phyloP scores from a whole-genome alignment of 768 basidiomycete species.

The Cystobasidiopsis lactophilus region DNA sequence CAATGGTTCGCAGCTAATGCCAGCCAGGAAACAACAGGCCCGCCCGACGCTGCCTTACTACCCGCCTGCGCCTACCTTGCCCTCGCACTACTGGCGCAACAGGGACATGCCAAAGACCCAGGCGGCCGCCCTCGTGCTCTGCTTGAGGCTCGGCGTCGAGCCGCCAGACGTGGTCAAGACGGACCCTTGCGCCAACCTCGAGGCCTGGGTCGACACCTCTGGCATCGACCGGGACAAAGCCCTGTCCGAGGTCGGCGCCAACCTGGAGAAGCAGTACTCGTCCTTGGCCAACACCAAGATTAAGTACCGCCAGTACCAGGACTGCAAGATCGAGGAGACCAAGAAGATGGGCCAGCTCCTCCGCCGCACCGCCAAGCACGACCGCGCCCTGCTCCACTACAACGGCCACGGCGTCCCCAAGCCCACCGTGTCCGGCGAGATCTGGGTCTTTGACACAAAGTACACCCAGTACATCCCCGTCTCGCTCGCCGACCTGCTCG shows the following conservation, averaged over 20 bases:
- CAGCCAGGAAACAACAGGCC: too few relatives aligned
- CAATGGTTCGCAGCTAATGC: too few relatives aligned
- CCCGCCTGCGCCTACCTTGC: not conserved
- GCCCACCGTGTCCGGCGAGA: slow-evolving; percentile 76
- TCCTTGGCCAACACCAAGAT: slow-evolving; percentile 65
- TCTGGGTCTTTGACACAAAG: slow-evolving; percentile 94
- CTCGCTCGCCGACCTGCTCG: slow-evolving; percentile 75
- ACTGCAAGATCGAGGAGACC: slow-evolving; percentile 84
- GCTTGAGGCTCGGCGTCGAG: slow-evolving; percentile 90
- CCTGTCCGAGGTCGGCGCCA: slow-evolving; percentile 74
- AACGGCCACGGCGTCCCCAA: slow-evolving; percentile 97
- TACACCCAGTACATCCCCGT: slow-evolving; percentile 99
- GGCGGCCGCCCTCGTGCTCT: slow-evolving; percentile 49
- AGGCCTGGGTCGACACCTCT: slow-evolving; percentile 91
- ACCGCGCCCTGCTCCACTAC: slow-evolving; percentile 87
- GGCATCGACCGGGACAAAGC: slow-evolving; percentile 71
- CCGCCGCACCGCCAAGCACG: slow-evolving; percentile 73
- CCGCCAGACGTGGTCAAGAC: slow-evolving; percentile 97
- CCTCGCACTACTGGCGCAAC: slow-evolving; percentile 47
- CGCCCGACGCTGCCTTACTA: too few relatives aligned
- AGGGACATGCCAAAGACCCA: slow-evolving; percentile 94
- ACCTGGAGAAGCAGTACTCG: slow-evolving; percentile 87
- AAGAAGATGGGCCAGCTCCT: slow-evolving; percentile 62
- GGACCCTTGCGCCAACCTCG: slow-evolving; percentile 76
- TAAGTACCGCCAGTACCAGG: slow-evolving; percentile 29